Base-by-base conservation (phyloP, 192 early-diverging fungal species). In the Rhizophagus clarus region DNA sequence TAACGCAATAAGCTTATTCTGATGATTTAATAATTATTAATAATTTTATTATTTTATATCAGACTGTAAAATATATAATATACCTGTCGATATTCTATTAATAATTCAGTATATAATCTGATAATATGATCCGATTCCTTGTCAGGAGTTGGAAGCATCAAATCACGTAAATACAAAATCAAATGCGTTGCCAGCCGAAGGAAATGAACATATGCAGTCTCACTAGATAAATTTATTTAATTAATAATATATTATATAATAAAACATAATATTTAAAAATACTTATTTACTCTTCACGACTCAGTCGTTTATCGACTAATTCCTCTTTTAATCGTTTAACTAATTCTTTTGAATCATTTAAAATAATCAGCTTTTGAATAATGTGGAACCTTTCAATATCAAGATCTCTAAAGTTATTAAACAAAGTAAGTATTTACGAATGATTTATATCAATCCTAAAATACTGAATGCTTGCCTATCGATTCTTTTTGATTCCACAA, bases 101-200 rank as follows among this genome's bases (percentile, higher is more conserved):
- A 63, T 22, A 40, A n/a, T 61, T 76, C 51, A 14, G 60, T 40
- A 62, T 76, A 62, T 37, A 37, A 61, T 37, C 37, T 76, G 61
- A 76, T 32, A 20, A 60, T 61, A n/a, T 76, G 20, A 45, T 76
- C 20, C 15, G 56, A 26, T 24, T 76, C 74, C n/a, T 76, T 76
- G 7, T 76, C 74, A 12, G 60, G 22, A 12, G 31, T 40, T 34
- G 49, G n/a, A 70, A n/a, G 68, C 32, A n/a, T 76, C 10, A 76
- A 26, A 37, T 76, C 61, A 5, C 32, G 31, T 15, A 76, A 76
- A 62, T 61, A 82, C n/a, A 95, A 82, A 6, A 92, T 86, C 10
- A 90, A 84, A 73, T 96, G 93, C 1, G 90, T 87, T 60, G 93
- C 81, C 72, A 96, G 88, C 20, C 94, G 92, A 60, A 96, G 80